Evolutionary conservation across 306 rosid genomes (phyloP).

Genomic region (Canavalia ensiformis): DNA sequence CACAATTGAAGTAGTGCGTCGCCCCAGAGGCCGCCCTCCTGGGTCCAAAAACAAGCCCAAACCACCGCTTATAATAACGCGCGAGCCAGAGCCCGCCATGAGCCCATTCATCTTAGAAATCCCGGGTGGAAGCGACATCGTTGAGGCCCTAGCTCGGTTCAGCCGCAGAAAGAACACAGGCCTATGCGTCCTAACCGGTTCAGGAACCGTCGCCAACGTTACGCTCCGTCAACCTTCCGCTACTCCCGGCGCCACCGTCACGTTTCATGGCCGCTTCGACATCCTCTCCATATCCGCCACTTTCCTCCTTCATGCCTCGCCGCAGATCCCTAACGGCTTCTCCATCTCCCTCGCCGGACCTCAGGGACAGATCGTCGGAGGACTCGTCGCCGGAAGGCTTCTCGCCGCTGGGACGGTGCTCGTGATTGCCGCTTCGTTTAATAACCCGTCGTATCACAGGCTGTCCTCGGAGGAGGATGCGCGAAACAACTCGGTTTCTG

Average conservation of each 20-base stretch:
- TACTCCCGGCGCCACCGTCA: constrained; percentile 63
- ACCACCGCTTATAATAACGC: constrained; percentile 55
- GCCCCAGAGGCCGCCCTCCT: constrained; percentile 88
- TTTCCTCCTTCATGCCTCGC: constrained; percentile 52
- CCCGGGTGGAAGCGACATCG: constrained; percentile 69
- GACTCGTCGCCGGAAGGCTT: constrained; percentile 62
- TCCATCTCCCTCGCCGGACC: constrained; percentile 77
- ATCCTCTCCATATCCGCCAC: constrained; percentile 81
- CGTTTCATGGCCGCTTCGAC: constrained; percentile 72
- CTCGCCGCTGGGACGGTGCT: constrained; percentile 69
- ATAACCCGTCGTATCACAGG: constrained; percentile 70
- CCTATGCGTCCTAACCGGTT: constrained; percentile 67
- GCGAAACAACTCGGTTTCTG: constrained; percentile 45
- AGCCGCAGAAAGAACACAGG: constrained; percentile 69
- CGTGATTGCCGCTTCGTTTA: constrained; percentile 73
- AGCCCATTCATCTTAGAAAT: constrained; percentile 80
- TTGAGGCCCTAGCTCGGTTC: constrained; percentile 68
- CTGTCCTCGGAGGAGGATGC: constrained; percentile 61
- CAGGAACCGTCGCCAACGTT: constrained; percentile 65
- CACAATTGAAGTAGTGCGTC: constrained; percentile 64
- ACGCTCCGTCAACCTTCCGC: constrained; percentile 71
- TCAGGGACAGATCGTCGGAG: constrained; percentile 87
- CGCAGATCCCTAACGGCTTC: constrained; percentile 56
- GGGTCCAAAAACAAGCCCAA: constrained; percentile 92
- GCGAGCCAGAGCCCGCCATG: constrained; percentile 70